These are phyloP conservation scores for Zygnema cylindricum DNA, from an alignment of 139 green algal genomes.

Conservation along the genomic window DNA sequence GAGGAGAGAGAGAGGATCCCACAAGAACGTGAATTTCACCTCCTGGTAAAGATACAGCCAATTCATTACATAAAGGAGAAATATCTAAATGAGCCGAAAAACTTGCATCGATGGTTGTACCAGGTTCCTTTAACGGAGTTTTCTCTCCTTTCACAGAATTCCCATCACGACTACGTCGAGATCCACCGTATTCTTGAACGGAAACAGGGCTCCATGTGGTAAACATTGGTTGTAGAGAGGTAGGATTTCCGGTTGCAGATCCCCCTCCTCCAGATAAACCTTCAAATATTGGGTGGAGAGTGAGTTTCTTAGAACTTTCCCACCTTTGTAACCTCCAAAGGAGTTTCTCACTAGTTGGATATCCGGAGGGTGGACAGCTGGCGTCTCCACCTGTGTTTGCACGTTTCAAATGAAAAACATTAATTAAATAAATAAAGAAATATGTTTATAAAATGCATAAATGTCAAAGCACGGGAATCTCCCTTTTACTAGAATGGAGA, in stretches of 20 bases:
- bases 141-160: no score
- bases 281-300: background rate
- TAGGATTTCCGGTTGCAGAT: background rate
- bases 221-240: background rate
- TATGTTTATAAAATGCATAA: no score
- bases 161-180: background rate
- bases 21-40: slow-evolving; percentile 7
- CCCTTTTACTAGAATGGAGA: no score
- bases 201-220: background rate
- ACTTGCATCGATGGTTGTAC: no score
- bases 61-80: background rate
- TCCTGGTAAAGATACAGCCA: slow-evolving; percentile 20
- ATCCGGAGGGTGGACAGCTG: background rate
- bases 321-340: background rate
- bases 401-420: no score
- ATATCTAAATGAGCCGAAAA: background rate
- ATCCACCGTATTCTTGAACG: background rate
- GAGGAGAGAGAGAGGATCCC: background rate
- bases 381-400: background rate
- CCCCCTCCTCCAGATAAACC: background rate
- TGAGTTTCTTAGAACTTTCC: background rate
- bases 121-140: no score
- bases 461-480: no score
- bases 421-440: no score
- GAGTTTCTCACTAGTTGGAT: background rate